Conservation (phyloP, 768 basidiomycete species). For the Rhizopogon salebrosus region DNA sequence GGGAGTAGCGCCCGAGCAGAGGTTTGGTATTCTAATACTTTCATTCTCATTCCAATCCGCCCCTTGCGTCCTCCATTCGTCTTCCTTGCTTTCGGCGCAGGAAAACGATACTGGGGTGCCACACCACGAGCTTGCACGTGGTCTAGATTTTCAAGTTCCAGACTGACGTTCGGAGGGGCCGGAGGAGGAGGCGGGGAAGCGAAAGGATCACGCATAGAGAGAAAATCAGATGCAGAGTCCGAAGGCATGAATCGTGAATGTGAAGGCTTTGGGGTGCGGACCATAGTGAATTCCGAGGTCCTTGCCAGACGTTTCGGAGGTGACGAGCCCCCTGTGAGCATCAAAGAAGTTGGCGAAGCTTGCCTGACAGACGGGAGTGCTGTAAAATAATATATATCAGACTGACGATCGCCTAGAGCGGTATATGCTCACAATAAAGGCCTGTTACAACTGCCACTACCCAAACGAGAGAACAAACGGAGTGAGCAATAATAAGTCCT, state of each 20-base stretch:
- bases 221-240: slow-evolving; percentile 26
- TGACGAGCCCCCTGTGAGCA: background rate
- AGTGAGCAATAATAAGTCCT: slow-evolving; percentile 15
- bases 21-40: slow-evolving; percentile 19
- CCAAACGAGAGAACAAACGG: slow-evolving; percentile 20
- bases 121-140: slow-evolving; percentile 21
- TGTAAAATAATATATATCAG: background rate
- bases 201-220: slow-evolving; percentile 29
- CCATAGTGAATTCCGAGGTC: background rate
- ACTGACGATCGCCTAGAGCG: background rate
- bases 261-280: slow-evolving; percentile 13
- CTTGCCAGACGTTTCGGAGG: background rate
- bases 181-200: slow-evolving; percentile 25
- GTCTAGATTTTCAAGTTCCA: slow-evolving; percentile 22
- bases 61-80: slow-evolving; percentile 14
- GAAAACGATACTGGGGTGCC: slow-evolving; percentile 25
- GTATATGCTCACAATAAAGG: slow-evolving; percentile 18
- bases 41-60: slow-evolving; percentile 11
- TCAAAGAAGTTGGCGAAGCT: background rate
- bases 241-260: slow-evolving; percentile 15
- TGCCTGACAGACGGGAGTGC: background rate
- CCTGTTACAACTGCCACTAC: slow-evolving; percentile 11
- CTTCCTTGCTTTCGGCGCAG: slow-evolving; percentile 27
- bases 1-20: slow-evolving; percentile 23
- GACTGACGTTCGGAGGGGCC: slow-evolving; percentile 22